phyloP scores from a whole-genome alignment of 1,284 basidiomycete genomes.

The Sanghuangporus sanghuang region DNA sequence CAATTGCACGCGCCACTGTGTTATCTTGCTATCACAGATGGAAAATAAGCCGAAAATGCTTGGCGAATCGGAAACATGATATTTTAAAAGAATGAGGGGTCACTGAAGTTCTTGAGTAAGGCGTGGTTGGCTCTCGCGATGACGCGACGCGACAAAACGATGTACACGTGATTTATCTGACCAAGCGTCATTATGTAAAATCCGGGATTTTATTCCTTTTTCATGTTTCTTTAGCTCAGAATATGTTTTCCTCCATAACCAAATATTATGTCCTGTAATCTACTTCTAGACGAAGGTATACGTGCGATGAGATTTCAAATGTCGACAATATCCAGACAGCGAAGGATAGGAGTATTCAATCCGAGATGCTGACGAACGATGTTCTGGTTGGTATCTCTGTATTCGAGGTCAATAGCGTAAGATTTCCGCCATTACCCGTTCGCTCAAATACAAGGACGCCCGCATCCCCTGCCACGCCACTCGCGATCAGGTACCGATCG shows the following conservation, averaged over 20 bases:
- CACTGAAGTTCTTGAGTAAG: background rate
- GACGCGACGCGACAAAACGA: background rate
- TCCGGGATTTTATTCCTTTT: background rate
- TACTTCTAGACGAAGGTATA: background rate
- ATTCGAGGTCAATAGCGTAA: slow-evolving; percentile 48
- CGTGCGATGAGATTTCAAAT: background rate
- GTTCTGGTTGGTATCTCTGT: slow-evolving; percentile 45
- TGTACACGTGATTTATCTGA: background rate
- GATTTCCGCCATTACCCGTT: slow-evolving; percentile 45
- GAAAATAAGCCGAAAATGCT: background rate
- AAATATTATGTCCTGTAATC: too few species aligned
- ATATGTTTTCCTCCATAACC: background rate
- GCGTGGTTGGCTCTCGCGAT: background rate
- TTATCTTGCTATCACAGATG: background rate
- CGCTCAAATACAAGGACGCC: slow-evolving; percentile 53
- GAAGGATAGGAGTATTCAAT: background rate
- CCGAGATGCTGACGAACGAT: slow-evolving; percentile 41
- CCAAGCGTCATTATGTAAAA: background rate
- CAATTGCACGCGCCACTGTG: background rate
- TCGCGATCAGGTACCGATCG: slow-evolving; percentile 49
- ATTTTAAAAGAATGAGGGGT: background rate
- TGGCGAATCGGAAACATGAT: background rate
- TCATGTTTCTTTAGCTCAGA: background rate
- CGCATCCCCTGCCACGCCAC: slow-evolving; percentile 43
- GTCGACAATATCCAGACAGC: background rate